These are phyloP conservation scores for Trifolium pratense DNA, from an alignment of 306 rosid species.

Conservation along the genomic window DNA sequence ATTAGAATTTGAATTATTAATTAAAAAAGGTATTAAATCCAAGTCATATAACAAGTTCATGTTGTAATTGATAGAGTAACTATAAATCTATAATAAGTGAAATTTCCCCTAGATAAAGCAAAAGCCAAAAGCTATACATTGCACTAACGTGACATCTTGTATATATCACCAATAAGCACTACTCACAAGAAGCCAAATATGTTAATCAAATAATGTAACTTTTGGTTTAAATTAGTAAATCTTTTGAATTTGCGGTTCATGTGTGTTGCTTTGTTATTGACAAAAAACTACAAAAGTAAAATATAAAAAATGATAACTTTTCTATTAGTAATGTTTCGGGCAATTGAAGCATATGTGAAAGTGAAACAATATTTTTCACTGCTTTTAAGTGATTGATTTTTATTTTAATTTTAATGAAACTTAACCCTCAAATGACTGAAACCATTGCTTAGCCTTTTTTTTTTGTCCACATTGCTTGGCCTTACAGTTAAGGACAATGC, in stretches of 20 bases:
- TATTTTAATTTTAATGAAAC: too few species aligned
- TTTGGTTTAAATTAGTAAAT: background rate
- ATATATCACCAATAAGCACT: conserved; percentile 2
- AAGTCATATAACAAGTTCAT: conserved; percentile 14
- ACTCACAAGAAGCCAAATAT: background rate
- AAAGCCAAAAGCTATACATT: conserved; percentile 8
- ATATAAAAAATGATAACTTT: background rate
- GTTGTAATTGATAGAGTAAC: conserved; percentile 1
- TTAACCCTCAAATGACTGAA: background rate
- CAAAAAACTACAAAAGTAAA: conserved; percentile 4
- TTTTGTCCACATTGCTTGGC: background rate
- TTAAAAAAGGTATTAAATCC: conserved; percentile 14
- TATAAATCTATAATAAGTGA: conserved; percentile 7
- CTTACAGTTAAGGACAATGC: background rate
- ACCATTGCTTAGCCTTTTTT: background rate
- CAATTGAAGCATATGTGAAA: background rate
- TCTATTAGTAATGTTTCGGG: background rate
- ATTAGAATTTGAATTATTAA: background rate
- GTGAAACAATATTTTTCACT: too few species aligned
- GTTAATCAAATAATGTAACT: conserved; percentile 6
- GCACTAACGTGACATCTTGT: conserved; percentile 5
- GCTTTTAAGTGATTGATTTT: background rate
- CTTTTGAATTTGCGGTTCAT: background rate
- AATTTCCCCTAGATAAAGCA: conserved; percentile 24
- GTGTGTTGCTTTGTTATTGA: background rate